These are phyloP conservation scores for Scleromitrula shiraiana DNA, from an alignment of 2,329 filamentous ascomycete genomes.

Conservation along the genomic window DNA sequence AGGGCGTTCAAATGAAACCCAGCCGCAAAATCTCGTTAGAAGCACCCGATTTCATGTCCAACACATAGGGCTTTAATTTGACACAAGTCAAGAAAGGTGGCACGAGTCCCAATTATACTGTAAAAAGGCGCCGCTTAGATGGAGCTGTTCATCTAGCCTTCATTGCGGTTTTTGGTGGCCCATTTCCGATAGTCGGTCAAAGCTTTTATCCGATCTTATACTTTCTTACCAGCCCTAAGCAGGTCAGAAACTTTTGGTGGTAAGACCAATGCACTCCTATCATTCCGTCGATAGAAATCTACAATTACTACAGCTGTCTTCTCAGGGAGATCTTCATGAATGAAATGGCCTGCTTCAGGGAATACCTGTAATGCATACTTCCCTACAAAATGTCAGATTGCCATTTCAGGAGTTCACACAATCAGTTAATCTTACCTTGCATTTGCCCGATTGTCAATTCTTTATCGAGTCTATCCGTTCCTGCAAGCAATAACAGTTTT, in stretches of 20 bases:
- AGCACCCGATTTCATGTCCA: background rate
- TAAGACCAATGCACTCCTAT: conserved; percentile 73
- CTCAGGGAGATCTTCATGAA: conserved; percentile 90
- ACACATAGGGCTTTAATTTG: background rate
- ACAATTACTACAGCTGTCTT: conserved; percentile 79
- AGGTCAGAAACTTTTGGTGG: conserved; percentile 86
- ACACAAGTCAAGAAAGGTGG: background rate
- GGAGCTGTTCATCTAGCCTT: background rate
- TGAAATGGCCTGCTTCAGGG: conserved; percentile 90
- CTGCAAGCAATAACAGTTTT: conserved; percentile 77
- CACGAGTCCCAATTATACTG: no score
- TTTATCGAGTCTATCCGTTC: conserved; percentile 83
- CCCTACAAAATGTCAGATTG: conserved; percentile 37
- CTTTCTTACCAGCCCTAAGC: conserved; percentile 52
- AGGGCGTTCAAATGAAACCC: no score
- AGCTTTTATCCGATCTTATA: conserved; percentile 26
- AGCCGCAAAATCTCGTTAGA: no score
- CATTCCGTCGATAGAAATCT: conserved; percentile 89
- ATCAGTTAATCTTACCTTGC: conserved; percentile 56
- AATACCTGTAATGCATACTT: conserved; percentile 96
- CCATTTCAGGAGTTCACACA: background rate
- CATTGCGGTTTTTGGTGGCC: background rate
- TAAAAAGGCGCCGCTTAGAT: no score
- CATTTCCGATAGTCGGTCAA: background rate
- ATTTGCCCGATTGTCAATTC: conserved; percentile 94